phyloP scores from a whole-genome alignment of 2,329 filamentous ascomycete species.

The Diaporthe longicolla region DNA sequence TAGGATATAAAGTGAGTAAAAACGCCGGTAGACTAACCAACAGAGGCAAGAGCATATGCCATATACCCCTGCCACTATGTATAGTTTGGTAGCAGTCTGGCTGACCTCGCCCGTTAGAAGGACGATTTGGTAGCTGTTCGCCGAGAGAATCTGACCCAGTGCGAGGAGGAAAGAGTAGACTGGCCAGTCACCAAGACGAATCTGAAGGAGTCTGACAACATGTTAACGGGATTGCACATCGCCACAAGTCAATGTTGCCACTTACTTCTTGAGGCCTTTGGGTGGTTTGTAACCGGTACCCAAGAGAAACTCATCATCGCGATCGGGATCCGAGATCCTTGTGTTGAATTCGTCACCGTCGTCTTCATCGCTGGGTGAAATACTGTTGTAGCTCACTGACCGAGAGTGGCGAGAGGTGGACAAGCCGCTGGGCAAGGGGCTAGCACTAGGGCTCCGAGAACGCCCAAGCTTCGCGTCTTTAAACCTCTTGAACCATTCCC shows the following conservation, averaged over 20 bases:
- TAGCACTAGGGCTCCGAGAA: constrained; percentile 55
- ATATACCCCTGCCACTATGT: constrained; percentile 72
- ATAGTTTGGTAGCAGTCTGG: constrained; percentile 70
- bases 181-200: constrained; percentile 73
- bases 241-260: neutral
- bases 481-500: constrained; percentile 74
- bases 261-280: constrained; percentile 67
- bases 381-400: constrained; percentile 49
- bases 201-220: constrained; percentile 56
- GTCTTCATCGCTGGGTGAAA: constrained; percentile 54
- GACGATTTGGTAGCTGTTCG: constrained; percentile 77
- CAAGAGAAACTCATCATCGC: constrained; percentile 69
- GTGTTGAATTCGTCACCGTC: constrained; percentile 46
- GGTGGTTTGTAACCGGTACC: constrained; percentile 69
- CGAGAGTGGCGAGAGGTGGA: constrained; percentile 45
- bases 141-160: constrained; percentile 73
- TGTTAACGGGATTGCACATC: constrained; percentile 1
- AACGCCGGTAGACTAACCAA: constrained; percentile 73
- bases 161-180: constrained; percentile 74
- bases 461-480: constrained; percentile 70
- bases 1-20: constrained; percentile 70
- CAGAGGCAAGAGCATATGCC: constrained; percentile 70
- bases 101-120: constrained; percentile 75
- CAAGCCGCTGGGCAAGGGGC: constrained; percentile 44
- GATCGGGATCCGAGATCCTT: constrained; percentile 42